Evolutionary conservation across 306 rosid genomes (phyloP), one percentile per base, ranked within the genome.

Genomic region (Prinsepia uniflora): DNA sequence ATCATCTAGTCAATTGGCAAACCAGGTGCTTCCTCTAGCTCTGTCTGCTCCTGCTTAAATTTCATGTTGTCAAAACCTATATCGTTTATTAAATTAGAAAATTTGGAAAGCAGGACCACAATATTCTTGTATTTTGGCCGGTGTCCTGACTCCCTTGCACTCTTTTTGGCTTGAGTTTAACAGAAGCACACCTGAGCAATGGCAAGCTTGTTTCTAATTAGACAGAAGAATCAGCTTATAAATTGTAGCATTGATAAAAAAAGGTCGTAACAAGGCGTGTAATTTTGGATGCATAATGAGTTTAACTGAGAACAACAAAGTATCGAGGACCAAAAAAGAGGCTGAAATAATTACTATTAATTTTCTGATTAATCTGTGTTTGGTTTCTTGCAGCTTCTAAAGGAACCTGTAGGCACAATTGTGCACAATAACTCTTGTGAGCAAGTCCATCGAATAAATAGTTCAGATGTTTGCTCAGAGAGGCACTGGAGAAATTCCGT

Each of bases 401-500:
- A 80, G 60, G 85, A 84, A 64, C 76, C 81, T 6, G 44, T 59
- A 69, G 76, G 68, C 73, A 64, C 68, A 17, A 73, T 75, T 72
- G 52, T 81, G 54, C 86, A 73, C 70, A 79, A 67, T 58, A 72
- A 75, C 76, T 77, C 75, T 68, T 65, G 75, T 24, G 76, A 76
- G 65, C 68, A 76, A 76, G 76, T 52, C 65, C 61, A 6, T 68
- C 72, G 61, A 8, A 22, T 53, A 57, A 49, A 59, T 43, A 68
- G 70, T 67, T 50, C 67, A 47, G 77, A 71, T 57, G 81, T 84
- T 68, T 59, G 68, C 75, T 85, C 80, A n/a, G 77, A 61, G 76
- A 76, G 79, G 68, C 72, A 77, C 70, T 87, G 89, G 86, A 86
- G 87, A 78, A 81, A 81, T 81, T 77, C 84, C 56, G 72, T 81